Evolutionary conservation across 768 basidiomycete species (phyloP).

Genomic region (Mycena rosella): DNA sequence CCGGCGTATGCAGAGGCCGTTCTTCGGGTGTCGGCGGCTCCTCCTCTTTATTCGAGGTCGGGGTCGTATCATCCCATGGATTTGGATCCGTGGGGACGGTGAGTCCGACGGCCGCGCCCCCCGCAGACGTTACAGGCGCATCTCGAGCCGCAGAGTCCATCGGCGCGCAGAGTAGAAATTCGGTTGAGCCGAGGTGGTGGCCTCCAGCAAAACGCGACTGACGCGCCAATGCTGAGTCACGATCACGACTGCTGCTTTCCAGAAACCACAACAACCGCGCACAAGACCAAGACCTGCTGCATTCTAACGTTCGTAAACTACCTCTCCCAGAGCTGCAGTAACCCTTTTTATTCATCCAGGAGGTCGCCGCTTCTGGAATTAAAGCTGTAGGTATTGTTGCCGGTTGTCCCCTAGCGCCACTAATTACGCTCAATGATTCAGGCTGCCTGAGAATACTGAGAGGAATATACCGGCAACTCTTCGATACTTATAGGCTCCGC

Average conservation of each 20-base stretch:
- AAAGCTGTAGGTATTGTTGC: not conserved
- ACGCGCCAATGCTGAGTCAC: not conserved
- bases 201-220: constrained; percentile 3
- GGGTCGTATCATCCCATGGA: constrained; percentile 54
- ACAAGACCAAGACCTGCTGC: not conserved
- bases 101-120: constrained; percentile 24
- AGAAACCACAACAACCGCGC: not conserved
- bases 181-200: not conserved
- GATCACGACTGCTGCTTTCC: not conserved
- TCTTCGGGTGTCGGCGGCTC: constrained; percentile 34
- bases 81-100: constrained; percentile 48
- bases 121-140: constrained; percentile 19
- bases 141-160: constrained; percentile 15
- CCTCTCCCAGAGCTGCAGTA: not conserved
- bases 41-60: constrained; percentile 36
- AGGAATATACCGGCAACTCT: not conserved
- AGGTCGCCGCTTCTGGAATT: not conserved
- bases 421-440: not conserved
- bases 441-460: not conserved
- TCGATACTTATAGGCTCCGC: too few relatives aligned
- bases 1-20: constrained; percentile 53
- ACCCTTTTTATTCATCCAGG: not conserved
- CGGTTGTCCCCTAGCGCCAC: not conserved
- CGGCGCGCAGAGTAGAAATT: not conserved
- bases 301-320: not conserved